Evolutionary conservation across 257 asterid genomes (phyloP), one percentile per base, ranked within the genome.

Genomic region (Solanum virginianum): DNA sequence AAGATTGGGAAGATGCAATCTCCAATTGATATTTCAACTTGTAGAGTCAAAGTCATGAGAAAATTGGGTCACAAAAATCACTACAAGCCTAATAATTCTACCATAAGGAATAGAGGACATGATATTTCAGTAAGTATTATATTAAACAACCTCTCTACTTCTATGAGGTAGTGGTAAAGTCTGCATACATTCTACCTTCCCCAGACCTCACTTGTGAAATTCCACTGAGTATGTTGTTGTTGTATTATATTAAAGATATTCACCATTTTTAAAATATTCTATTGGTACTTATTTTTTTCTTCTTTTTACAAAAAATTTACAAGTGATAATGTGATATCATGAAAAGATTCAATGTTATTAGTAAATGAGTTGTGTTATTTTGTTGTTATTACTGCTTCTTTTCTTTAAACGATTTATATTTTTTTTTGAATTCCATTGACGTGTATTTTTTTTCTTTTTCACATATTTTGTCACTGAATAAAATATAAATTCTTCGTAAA

Each of bases 41-140:
- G 66, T 45, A 91, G 93, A 84, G 94, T 92, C 0, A 18, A n/a
- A 49, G 71, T 89, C 0, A 85, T 87, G 62, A 80, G 85, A 26
- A 89, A 53, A 9, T 15, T 60, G 24, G 80, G 85, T 0, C 91
- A 92, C 0, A 69, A 15, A 36, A 91, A 80, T 32, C 22, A 11
- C 10, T 93, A 93, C 87, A 86, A 56, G 81, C 83, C 88, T 18
- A 47, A 86, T 43, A 86, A 90, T 85, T 97, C 98, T 29, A 88
- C 89, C 11, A 36, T 90, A 81, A 88, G 7, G 77, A 93, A 94
- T 51, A 86, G 96, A 90, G 98, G 98, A 68, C 97, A 93, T 71
- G 98, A 91, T 20, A 90, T 94, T 1, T 89, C 93, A 32, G 97
- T 93, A 89, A 84, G 87, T 41, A 15, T 65, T 13, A 0, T 13